Evolutionary conservation across 2,329 filamentous ascomycete genomes (phyloP).

Genomic region (Chalaropsis thielavioides): DNA sequence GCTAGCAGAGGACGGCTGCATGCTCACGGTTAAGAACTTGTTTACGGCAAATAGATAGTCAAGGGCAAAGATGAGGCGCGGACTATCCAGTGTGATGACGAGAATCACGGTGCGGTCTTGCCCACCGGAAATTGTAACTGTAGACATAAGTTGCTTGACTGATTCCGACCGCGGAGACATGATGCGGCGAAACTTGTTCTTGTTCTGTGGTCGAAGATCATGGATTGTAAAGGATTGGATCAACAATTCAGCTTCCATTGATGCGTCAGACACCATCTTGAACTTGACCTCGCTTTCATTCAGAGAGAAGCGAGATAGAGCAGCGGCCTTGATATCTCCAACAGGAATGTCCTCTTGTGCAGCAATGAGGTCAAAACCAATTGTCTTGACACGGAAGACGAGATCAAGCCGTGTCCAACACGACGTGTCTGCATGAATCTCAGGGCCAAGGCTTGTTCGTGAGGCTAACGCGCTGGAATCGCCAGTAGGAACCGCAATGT

Average conservation of each 20-base stretch:
- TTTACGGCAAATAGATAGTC: conserved; percentile 91
- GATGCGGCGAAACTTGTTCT: conserved; percentile 93
- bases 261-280: conserved; percentile 81
- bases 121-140: conserved; percentile 69
- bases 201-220: conserved; percentile 76
- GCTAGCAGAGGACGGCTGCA: conserved; percentile 47
- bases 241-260: conserved; percentile 80
- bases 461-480: conserved; percentile 23
- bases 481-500: conserved; percentile 2
- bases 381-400: conserved; percentile 73
- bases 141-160: conserved; percentile 97
- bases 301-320: conserved; percentile 83
- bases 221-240: conserved; percentile 91
- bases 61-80: conserved; percentile 82
- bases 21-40: conserved; percentile 59
- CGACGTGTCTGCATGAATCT: conserved; percentile 52
- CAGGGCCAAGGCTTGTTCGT: conserved; percentile 39
- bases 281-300: conserved; percentile 87
- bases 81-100: conserved; percentile 87
- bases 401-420: conserved; percentile 90
- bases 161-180: conserved; percentile 95
- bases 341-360: conserved; percentile 63
- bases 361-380: conserved; percentile 76
- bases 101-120: conserved; percentile 70
- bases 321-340: conserved; percentile 61